Conservation (phyloP, 2,329 filamentous ascomycete genomes). For the Cladosporium phlei region DNA sequence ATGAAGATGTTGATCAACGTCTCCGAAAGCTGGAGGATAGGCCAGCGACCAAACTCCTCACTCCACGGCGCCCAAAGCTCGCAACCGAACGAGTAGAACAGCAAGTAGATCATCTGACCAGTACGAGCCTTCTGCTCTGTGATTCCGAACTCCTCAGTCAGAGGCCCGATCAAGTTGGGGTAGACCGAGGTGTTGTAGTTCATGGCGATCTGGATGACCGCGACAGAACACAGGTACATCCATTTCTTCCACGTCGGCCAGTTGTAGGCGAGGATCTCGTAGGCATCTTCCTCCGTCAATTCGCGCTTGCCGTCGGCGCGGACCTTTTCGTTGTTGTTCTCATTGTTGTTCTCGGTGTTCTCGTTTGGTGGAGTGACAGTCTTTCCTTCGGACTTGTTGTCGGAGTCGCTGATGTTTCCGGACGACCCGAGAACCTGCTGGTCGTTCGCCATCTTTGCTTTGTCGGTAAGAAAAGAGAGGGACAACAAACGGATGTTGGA, state of each 20-base stretch:
- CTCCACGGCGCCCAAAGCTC: conserved; percentile 50
- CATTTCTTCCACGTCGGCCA: conserved; percentile 46
- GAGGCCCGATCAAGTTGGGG: conserved; percentile 40
- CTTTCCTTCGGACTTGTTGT: conserved; percentile 9
- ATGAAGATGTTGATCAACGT: conserved; percentile 48
- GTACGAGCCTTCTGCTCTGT: conserved; percentile 38
- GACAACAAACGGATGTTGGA: conserved; percentile 9
- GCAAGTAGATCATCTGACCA: conserved; percentile 42
- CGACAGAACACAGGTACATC: conserved; percentile 44
- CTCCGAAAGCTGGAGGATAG: conserved; percentile 44
- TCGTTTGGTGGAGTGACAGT: conserved; percentile 7
- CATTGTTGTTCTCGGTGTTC: background rate
- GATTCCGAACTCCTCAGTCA: conserved; percentile 39
- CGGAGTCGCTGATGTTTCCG: conserved; percentile 3
- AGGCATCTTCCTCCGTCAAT: conserved; percentile 16
- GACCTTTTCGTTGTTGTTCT: background rate
- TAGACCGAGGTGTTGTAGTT: conserved; percentile 50
- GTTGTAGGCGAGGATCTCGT: conserved; percentile 40
- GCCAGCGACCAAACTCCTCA: conserved; percentile 46
- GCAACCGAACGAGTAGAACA: conserved; percentile 44
- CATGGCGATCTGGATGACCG: conserved; percentile 47
- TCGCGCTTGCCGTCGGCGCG: conserved; percentile 19
- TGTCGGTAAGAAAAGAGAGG: background rate
- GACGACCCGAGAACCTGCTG: conserved; percentile 4
- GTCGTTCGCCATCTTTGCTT: conserved; percentile 7